Percentiles rank a stretch among this genome's conserved stretches.
Conservation (phyloP, 768 basidiomycete genomes). For the Boletus sensibilis region DNA sequence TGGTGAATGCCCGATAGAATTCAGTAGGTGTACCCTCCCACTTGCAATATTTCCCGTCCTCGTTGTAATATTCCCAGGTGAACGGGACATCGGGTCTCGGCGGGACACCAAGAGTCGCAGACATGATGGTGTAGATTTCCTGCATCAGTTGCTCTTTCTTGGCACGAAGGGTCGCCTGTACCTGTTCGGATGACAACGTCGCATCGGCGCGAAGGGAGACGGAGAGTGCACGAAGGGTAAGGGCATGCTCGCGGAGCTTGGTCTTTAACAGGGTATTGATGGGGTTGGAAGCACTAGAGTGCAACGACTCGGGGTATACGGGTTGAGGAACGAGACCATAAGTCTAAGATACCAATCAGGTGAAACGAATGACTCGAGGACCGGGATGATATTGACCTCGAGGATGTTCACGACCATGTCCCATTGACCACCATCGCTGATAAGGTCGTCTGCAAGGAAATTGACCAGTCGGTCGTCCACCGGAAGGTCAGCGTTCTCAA, state of each 20-base stretch:
- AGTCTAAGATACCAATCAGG: constrained; percentile 39
- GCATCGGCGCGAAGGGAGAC: constrained; percentile 49
- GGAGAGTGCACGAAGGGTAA: constrained; percentile 70
- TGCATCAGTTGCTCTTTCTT: constrained; percentile 85
- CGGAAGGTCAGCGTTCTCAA: constrained; percentile 76
- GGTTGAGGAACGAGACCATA: constrained; percentile 88
- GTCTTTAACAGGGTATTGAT: constrained; percentile 81
- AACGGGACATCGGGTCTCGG: constrained; percentile 70
- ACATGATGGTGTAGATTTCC: constrained; percentile 83
- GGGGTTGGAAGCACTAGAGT: constrained; percentile 70
- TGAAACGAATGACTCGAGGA: constrained; percentile 23
- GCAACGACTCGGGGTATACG: constrained; percentile 79
- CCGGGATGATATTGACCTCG: constrained; percentile 40
- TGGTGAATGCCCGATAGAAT: constrained; percentile 68
- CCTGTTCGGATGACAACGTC: constrained; percentile 44
- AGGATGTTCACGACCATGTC: constrained; percentile 82
- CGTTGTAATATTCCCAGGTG: constrained; percentile 87
- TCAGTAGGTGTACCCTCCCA: constrained; percentile 84
- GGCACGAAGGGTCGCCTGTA: constrained; percentile 58
- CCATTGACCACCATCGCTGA: constrained; percentile 93
- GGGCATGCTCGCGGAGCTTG: constrained; percentile 88
- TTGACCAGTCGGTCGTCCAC: constrained; percentile 81
- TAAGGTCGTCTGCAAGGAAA: constrained; percentile 72
- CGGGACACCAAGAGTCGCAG: constrained; percentile 83
- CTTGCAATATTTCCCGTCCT: constrained; percentile 66